Evolutionary conservation across 768 basidiomycete species (phyloP).

Genomic region (Hebeloma cylindrosporum): DNA sequence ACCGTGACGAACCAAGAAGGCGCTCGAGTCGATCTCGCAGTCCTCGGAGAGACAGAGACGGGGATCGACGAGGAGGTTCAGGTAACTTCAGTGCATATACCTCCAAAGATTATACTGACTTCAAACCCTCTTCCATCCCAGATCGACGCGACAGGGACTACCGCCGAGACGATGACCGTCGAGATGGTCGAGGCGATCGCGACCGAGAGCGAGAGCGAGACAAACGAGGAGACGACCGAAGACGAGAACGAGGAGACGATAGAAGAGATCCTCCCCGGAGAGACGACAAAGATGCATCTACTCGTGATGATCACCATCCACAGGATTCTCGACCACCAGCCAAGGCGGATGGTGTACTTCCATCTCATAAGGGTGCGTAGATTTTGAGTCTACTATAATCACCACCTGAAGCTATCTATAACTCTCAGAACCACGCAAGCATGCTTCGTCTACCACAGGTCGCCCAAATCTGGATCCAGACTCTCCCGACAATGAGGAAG

Average conservation of each 20-base stretch:
- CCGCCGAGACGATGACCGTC: constrained; percentile 42
- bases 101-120: background rate
- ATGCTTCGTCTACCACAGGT: constrained; percentile 13
- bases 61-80: constrained; percentile 19
- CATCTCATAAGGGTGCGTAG: constrained; percentile 6
- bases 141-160: constrained; percentile 31
- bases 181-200: constrained; percentile 39
- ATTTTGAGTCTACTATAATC: constrained; percentile 11
- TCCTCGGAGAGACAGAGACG: constrained; percentile 34
- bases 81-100: constrained; percentile 4
- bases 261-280: constrained; percentile 35
- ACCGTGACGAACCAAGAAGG: constrained; percentile 43
- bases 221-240: constrained; percentile 34
- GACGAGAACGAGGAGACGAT: constrained; percentile 36
- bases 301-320: constrained; percentile 5
- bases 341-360: constrained; percentile 10
- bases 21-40: constrained; percentile 52
- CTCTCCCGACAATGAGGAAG: constrained; percentile 40
- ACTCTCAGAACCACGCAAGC: constrained; percentile 17
- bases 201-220: constrained; percentile 35
- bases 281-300: constrained; percentile 29
- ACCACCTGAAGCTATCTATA: background rate
- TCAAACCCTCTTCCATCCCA: constrained; percentile 4
- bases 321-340: constrained; percentile 18
- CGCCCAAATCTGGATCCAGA: constrained; percentile 43